These are phyloP conservation scores for Microbotryum scabiosae DNA, from an alignment of 1,284 basidiomycete genomes.

Conservation along the genomic window DNA sequence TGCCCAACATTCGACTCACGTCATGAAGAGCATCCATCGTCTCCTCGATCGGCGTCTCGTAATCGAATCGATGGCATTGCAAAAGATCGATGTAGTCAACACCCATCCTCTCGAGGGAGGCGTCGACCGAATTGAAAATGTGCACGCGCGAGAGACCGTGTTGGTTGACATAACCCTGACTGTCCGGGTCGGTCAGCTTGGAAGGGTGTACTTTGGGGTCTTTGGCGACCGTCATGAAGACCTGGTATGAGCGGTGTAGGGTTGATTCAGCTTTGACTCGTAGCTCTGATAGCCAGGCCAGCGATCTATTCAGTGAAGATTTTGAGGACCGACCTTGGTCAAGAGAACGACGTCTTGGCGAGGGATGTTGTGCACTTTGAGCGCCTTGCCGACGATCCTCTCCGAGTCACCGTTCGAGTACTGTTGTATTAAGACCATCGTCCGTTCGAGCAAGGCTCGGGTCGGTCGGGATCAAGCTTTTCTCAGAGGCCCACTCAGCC, in stretches of 20 bases:
- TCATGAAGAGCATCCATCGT: conserved; percentile 61
- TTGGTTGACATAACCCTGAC: conserved; percentile 34
- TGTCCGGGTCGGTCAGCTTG: conserved; percentile 13
- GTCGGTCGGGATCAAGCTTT: too few relatives aligned
- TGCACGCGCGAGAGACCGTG: conserved; percentile 34
- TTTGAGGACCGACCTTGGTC: conserved; percentile 48
- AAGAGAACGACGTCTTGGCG: conserved; percentile 67
- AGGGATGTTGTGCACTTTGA: conserved; percentile 60
- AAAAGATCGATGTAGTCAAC: conserved; percentile 33
- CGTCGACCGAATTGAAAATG: conserved; percentile 33
- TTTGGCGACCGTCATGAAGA: conserved; percentile 15
- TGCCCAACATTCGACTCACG: too few relatives aligned
- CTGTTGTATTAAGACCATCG: conserved; percentile 39
- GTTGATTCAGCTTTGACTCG: conserved; percentile 4
- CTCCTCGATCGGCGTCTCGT: conserved; percentile 50
- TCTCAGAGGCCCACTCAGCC: conserved; percentile 31
- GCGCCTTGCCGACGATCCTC: conserved; percentile 64
- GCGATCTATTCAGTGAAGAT: too few relatives aligned
- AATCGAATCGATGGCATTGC: conserved; percentile 51
- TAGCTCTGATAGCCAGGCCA: background rate
- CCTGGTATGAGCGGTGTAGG: background rate
- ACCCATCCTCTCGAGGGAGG: conserved; percentile 31
- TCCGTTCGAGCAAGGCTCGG: conserved; percentile 22
- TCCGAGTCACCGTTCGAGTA: conserved; percentile 69
- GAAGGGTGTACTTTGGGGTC: conserved; percentile 15